These are phyloP conservation scores for Macadamia integrifolia DNA, from an alignment of 164 flowering plant species.

Conservation along the genomic window DNA sequence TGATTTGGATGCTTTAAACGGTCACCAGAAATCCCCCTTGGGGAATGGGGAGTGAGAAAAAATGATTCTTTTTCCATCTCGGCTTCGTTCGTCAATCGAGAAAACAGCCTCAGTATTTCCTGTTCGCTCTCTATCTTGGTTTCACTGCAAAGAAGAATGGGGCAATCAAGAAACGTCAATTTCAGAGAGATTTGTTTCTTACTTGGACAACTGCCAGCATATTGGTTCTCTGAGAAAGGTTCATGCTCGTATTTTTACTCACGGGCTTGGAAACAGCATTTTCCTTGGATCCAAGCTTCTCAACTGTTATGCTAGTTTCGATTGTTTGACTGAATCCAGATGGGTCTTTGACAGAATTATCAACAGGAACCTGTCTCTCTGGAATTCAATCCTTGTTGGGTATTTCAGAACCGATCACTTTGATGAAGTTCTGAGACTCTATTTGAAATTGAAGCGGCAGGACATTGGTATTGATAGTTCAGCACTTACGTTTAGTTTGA, in stretches of 20 bases:
- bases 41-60: background rate
- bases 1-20: too few relatives aligned
- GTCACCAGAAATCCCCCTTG: too few relatives aligned
- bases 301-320: constrained; percentile 31
- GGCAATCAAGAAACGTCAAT: constrained; percentile 3
- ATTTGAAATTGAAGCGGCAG: constrained; percentile 25
- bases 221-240: constrained; percentile 27
- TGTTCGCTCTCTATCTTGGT: background rate
- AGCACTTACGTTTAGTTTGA: constrained; percentile 35
- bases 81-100: constrained; percentile 5
- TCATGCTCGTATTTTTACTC: constrained; percentile 28
- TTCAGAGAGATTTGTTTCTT: constrained; percentile 19
- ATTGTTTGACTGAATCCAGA: constrained; percentile 30
- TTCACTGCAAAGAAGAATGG: background rate
- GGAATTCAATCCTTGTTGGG: constrained; percentile 41
- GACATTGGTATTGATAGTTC: constrained; percentile 34
- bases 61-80: constrained; percentile 12
- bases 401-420: constrained; percentile 35
- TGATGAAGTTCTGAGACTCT: constrained; percentile 35
- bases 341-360: constrained; percentile 29
- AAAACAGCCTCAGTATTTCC: background rate
- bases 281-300: constrained; percentile 42
- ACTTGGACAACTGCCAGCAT: constrained; percentile 23
- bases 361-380: constrained; percentile 26
- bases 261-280: constrained; percentile 25